phyloP scores from a whole-genome alignment of 2,329 filamentous ascomycete genomes.

The Paracoccidioides brasiliensis region DNA sequence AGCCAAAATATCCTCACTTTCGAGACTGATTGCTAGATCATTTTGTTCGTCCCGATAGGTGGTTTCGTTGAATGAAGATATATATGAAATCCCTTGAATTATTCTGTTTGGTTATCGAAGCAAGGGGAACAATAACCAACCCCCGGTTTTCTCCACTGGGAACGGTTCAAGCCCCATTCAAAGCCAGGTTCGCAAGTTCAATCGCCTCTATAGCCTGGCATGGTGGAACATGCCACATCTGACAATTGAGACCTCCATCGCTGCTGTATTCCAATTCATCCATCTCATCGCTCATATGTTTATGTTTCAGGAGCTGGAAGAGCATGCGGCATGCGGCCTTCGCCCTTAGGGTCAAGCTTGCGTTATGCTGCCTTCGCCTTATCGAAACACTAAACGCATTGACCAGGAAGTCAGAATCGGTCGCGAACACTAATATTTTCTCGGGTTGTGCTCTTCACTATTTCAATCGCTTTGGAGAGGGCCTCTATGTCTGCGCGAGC shows the following conservation, averaged over 20 bases:
- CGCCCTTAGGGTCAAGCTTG: not conserved
- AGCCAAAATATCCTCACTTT: no score
- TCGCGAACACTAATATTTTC: not conserved
- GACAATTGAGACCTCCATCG: not conserved
- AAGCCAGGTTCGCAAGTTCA: not conserved
- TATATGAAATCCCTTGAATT: no score
- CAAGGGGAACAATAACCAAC: not conserved
- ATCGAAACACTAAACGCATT: not conserved
- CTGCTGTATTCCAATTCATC: not conserved
- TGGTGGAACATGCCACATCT: conserved; percentile 2
- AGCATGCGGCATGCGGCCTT: not conserved
- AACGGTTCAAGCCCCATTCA: not conserved
- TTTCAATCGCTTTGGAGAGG: not conserved
- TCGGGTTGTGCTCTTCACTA: not conserved
- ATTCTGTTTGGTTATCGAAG: not conserved
- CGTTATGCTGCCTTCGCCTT: not conserved
- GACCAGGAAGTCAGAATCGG: conserved; percentile 1
- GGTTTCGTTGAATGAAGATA: no score
- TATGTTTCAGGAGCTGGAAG: not conserved
- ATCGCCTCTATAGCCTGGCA: not conserved
- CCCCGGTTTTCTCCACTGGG: not conserved
- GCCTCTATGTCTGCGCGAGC: not conserved
- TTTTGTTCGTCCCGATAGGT: no score
- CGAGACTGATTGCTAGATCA: no score
- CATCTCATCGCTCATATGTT: not conserved